A percentile compares a stretch with the other conserved stretches of the same genome.
Conservation (phyloP, 352 stramenopile genomes). For the Thalassiosira allenii region DNA sequence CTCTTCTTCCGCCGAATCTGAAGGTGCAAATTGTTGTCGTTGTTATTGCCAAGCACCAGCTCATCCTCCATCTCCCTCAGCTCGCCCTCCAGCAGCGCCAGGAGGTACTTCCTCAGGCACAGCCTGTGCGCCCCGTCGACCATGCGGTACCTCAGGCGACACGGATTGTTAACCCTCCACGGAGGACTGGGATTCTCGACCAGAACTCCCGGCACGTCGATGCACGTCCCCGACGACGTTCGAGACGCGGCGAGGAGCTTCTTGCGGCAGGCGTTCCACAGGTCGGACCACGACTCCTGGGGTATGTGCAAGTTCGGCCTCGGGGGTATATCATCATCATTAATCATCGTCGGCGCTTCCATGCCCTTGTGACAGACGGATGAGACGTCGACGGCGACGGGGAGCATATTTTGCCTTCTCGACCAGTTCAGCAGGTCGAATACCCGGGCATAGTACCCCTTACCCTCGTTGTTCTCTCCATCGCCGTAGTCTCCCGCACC, state of each 20-base stretch:
- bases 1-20: conserved; percentile 31
- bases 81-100: conserved; percentile 38
- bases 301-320: conserved; percentile 27
- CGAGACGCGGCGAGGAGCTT: conserved; percentile 27
- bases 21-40: conserved; percentile 15
- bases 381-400: conserved; percentile 18
- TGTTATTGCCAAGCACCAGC: not conserved
- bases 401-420: conserved; percentile 41
- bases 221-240: conserved; percentile 38
- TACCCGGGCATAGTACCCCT: conserved; percentile 40
- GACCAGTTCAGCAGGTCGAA: conserved; percentile 60
- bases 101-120: conserved; percentile 52
- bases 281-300: conserved; percentile 18
- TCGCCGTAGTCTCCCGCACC: not conserved
- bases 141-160: conserved; percentile 49
- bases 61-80: conserved; percentile 31
- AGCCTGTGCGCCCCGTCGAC: conserved; percentile 59
- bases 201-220: conserved; percentile 58
- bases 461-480: not conserved
- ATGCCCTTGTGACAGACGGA: conserved; percentile 62
- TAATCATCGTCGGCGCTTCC: conserved; percentile 9
- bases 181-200: conserved; percentile 42
- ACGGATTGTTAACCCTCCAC: conserved; percentile 55
- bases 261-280: conserved; percentile 38
- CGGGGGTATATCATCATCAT: not conserved